Base-by-base conservation (phyloP, 1,284 basidiomycete species). In the Neotropicomus parvogracilis region DNA sequence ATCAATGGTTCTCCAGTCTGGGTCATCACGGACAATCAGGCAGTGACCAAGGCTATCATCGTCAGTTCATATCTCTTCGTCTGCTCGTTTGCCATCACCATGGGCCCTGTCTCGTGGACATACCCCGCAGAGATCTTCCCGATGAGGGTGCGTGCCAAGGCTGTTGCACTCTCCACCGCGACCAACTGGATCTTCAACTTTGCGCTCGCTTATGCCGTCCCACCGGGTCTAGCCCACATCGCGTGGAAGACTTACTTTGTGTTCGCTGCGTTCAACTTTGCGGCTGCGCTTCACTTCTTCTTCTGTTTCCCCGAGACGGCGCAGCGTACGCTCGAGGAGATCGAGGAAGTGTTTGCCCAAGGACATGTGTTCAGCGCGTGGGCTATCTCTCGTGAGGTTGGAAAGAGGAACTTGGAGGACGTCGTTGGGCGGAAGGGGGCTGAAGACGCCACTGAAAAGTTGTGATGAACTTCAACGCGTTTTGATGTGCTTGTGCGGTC, bases 231-330 rank as follows among this genome's bases (percentile, higher is more conserved):
- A 28, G 59, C 70, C 24, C 66, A 50, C 46, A 80, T 82, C 44
- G 77, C 75, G 14, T 78, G 77, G 74, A 78, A 74, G 62, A 81
- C 80, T 3, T 83, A 88, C 69, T 87, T 87, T 67, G 81, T 88
- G 65, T 88, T 88, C 61, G 84, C 80, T 7, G 71, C 83, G 8
- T 88, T 88, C 78, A 87, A 87, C 72, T 81, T 85, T 49, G 78
- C 79, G 0, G 83, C 79, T 4, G 81, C 77, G 60, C 69, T 87
- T 45, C 84, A 88, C 55, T 70, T 88, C 48, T 69, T 81, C 59
- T 87, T 87, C 72, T 83, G 81, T 73, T 86, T 79, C 73, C 85
- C 83, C 20, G 83, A 88, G 69, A 88, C 85, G 12, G 81, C 81
- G 19, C 79, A 80, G 3, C 75, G 83, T 2, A 79, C 82, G 12